phyloP scores from a whole-genome alignment of 495 filamentous ascomycete genomes.

The Aspergillus indologenus region DNA sequence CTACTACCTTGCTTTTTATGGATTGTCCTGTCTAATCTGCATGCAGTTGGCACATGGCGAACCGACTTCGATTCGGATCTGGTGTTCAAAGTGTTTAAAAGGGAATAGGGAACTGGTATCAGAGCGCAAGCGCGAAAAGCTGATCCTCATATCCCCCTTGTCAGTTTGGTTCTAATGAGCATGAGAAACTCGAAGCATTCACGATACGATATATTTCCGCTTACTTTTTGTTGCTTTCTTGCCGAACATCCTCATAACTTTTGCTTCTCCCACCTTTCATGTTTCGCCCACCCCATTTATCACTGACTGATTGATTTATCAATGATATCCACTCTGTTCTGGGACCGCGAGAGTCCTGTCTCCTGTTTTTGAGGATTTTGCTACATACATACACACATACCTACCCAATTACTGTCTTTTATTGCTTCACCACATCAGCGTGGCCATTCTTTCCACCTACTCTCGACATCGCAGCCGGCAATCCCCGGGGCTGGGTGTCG shows the following conservation, averaged over 20 bases:
- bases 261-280: conserved; percentile 19
- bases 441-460: neutral
- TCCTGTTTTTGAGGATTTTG: neutral
- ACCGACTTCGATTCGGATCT: conserved; percentile 7
- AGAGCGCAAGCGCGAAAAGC: neutral
- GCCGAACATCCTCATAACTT: conserved; percentile 20
- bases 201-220: neutral
- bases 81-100: conserved; percentile 5
- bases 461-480: neutral
- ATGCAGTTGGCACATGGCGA: conserved; percentile 9
- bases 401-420: neutral
- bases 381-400: neutral
- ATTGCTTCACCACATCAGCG: neutral
- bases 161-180: conserved; percentile 17
- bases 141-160: neutral
- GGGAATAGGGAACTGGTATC: neutral
- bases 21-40: neutral
- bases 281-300: neutral
- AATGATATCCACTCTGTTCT: conserved; percentile 31
- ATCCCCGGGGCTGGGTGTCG: too few relatives aligned
- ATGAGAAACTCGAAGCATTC: conserved; percentile 3
- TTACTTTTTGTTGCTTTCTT: conserved; percentile 13
- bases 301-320: conserved; percentile 14
- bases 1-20: conserved; percentile 7
- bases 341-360: conserved; percentile 6